phyloP scores from a whole-genome alignment of 106 monocot species.

The Triglochin maritima region DNA sequence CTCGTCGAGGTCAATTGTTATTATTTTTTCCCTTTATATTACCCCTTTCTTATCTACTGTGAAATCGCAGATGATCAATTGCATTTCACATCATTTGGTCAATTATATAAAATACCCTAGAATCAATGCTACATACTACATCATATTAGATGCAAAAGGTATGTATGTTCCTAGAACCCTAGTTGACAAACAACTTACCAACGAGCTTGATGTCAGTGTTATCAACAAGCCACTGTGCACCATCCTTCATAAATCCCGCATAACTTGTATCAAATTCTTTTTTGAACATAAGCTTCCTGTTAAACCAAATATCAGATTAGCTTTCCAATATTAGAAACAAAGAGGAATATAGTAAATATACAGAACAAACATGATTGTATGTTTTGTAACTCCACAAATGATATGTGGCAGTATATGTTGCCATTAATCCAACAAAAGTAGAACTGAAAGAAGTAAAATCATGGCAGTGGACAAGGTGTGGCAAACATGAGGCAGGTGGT shows the following conservation, averaged over 20 bases:
- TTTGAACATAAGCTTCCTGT: constrained; percentile 66
- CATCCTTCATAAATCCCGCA: constrained; percentile 75
- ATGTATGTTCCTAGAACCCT: too few species aligned
- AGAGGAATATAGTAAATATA: not conserved
- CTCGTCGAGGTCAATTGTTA: too few species aligned
- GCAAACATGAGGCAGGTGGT: too few species aligned
- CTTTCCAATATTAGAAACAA: too few species aligned
- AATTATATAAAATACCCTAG: too few species aligned
- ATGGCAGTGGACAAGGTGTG: too few species aligned
- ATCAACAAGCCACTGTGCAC: constrained; percentile 82
- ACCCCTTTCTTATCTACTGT: too few species aligned
- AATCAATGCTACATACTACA: too few species aligned
- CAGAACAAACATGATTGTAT: not conserved
- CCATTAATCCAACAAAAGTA: not conserved
- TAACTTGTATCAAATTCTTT: constrained; percentile 61
- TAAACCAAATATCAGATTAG: constrained; percentile 1
- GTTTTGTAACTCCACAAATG: not conserved
- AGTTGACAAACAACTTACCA: constrained; percentile 28
- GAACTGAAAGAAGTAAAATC: not conserved
- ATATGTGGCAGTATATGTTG: not conserved
- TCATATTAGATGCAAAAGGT: too few species aligned
- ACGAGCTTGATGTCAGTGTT: constrained; percentile 91
- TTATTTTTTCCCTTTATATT: too few species aligned
- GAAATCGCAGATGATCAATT: too few species aligned
- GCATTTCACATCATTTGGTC: too few species aligned